Evolutionary conservation across 2,329 filamentous ascomycete species (phyloP), one percentile per base, ranked within the genome.

Genomic region (Xylaria sp.): DNA sequence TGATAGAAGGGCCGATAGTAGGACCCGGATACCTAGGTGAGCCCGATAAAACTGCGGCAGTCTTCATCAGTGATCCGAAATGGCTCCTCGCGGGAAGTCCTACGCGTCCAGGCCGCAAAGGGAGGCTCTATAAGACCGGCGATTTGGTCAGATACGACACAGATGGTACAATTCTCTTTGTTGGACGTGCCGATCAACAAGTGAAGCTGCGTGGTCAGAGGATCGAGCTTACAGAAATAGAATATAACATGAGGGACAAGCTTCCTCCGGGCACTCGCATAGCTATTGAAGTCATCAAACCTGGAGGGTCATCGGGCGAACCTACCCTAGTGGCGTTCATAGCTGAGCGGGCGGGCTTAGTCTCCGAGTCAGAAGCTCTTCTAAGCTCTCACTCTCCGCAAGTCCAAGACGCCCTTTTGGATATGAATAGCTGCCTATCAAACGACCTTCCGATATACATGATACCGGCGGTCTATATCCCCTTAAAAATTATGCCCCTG

Each of bases 131-230:
- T 75, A 87, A 86, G 73, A 90, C 88, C 0, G 89, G 88, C 0
- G 88, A 91, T 70, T 79, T 90, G 0, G 88, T 86, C 0, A 82
- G 81, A 31, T 88, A 89, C 64, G 82, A 86, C 52, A 76, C 79
- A 0, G 84, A 89, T 59, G 84, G 85, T 1, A 83, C 82, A 7
- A 83, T 90, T 48, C 78, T 85, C 9, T 90, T 88, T 68, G 81
- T 90, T 48, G 89, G 89, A 18, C 84, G 91, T 58, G 90, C 89
- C 72, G 90, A 92, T 73, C 86, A 86, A n/a, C 90, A 90, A 77
- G 86, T 91, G 64, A 92, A 93, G 79, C 80, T 92, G 33, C 83
- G 85, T 12, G 92, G 92, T 31, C 90, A 88, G 71, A 82, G 90
- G 64, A 86, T 91, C 61, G 92, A 90, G 78, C 82, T 90, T 23